These are phyloP conservation scores for Ananas comosus DNA, from an alignment of 176 grass and related monocot genomes.

Conservation along the genomic window DNA sequence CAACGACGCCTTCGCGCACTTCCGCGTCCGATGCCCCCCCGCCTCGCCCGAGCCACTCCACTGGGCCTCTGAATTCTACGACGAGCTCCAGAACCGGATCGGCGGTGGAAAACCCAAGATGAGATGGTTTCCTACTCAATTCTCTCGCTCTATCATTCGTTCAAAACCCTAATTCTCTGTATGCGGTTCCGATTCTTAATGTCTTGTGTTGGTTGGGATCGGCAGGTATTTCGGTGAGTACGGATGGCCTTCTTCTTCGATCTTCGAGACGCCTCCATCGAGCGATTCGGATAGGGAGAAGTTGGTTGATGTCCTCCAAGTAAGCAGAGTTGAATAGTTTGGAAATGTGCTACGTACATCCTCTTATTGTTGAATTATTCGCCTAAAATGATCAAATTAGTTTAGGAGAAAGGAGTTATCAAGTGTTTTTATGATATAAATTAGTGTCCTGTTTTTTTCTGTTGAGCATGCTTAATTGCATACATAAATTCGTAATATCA, in stretches of 20 bases:
- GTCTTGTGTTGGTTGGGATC: slow-evolving; percentile 22
- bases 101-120: slow-evolving; percentile 97
- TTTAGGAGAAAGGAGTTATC: no score
- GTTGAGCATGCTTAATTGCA: not conserved
- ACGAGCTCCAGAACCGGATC: slow-evolving; percentile 71
- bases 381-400: no score
- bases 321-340: not conserved
- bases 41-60: slow-evolving; percentile 31
- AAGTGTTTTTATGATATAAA: no score
- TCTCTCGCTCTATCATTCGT: not conserved
- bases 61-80: slow-evolving; percentile 79
- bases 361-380: no score
- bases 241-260: slow-evolving; percentile 85
- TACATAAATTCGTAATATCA: not conserved
- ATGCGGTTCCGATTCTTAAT: slow-evolving; percentile 1
- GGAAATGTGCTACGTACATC: no score
- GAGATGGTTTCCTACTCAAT: slow-evolving; percentile 45
- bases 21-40: slow-evolving; percentile 52
- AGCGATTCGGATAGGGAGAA: slow-evolving; percentile 65
- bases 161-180: not conserved
- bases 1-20: slow-evolving; percentile 85
- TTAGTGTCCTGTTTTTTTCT: no score
- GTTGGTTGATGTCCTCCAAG: slow-evolving; percentile 82
- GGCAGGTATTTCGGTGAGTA: slow-evolving; percentile 81
- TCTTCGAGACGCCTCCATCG: slow-evolving; percentile 58